Conservation (phyloP, 352 stramenopile genomes). For the Hyaloperonospora brassicae region DNA sequence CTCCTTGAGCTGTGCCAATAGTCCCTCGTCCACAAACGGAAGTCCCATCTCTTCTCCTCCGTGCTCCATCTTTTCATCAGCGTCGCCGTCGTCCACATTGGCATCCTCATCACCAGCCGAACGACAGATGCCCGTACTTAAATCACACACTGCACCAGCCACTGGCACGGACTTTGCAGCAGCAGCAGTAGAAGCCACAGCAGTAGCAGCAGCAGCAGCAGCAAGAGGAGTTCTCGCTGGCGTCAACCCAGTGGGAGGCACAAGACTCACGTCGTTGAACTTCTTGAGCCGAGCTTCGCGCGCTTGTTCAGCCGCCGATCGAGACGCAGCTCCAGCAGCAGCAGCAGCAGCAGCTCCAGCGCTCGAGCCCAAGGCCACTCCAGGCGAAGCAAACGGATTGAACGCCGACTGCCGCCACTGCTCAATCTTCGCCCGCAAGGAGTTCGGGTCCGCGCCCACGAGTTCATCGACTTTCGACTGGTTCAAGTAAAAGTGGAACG, state of each 20-base stretch:
- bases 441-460: slow-evolving; percentile 75
- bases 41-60: slow-evolving; percentile 25
- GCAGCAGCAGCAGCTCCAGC: slow-evolving; percentile 23
- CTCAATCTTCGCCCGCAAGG: slow-evolving; percentile 81
- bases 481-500: slow-evolving; percentile 89
- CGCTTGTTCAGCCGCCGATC: slow-evolving; percentile 21
- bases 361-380: slow-evolving; percentile 42
- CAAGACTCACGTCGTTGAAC: slow-evolving; percentile 58
- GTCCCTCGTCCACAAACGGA: slow-evolving; percentile 58
- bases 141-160: slow-evolving; percentile 62
- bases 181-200: slow-evolving; percentile 7
- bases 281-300: slow-evolving; percentile 74
- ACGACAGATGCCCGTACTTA: slow-evolving; percentile 46
- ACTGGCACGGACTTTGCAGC: slow-evolving; percentile 24
- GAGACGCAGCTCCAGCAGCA: slow-evolving; percentile 6
- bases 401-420: slow-evolving; percentile 80
- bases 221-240: slow-evolving; percentile 11
- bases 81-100: too few species aligned
- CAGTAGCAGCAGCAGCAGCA: background rate
- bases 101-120: slow-evolving; percentile 14
- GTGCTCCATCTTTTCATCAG: slow-evolving; percentile 29
- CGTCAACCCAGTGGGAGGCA: slow-evolving; percentile 21
- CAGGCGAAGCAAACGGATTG: slow-evolving; percentile 77
- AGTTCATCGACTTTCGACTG: slow-evolving; percentile 85
- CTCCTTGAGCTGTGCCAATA: slow-evolving; percentile 61